Conservation (phyloP, 1,284 basidiomycete species). For the Apiotrichum laibachii region DNA sequence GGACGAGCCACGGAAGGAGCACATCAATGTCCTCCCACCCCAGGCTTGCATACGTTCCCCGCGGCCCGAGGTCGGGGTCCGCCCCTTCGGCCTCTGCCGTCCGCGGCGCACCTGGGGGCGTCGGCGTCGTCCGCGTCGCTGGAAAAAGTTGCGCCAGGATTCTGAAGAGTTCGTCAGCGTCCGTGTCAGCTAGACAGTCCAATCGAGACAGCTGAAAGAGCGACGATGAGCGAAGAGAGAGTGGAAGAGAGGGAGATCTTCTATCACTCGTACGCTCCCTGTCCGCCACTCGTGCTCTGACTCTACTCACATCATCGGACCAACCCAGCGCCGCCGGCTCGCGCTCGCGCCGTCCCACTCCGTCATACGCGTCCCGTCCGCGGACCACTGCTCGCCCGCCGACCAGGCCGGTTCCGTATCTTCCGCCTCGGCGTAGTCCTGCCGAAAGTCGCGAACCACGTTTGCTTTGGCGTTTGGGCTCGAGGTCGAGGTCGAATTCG, state of each 20-base stretch:
- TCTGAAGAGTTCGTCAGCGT: constrained; percentile 22
- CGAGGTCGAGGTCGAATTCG: too few relatives aligned
- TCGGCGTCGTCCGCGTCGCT: constrained; percentile 17
- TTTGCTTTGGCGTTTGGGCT: too few relatives aligned
- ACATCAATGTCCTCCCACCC: constrained; percentile 46
- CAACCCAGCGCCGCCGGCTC: constrained; percentile 41
- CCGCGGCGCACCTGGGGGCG: constrained; percentile 26
- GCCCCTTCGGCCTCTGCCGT: constrained; percentile 31
- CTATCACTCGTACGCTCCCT: too few relatives aligned
- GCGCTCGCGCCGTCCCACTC: constrained; percentile 32
- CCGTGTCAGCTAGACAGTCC: too few relatives aligned
- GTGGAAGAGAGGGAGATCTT: too few relatives aligned
- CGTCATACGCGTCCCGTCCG: constrained; percentile 28
- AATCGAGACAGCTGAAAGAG: too few relatives aligned
- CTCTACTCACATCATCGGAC: constrained; percentile 47
- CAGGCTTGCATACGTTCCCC: constrained; percentile 46
- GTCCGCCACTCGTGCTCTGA: too few relatives aligned
- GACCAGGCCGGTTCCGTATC: constrained; percentile 27
- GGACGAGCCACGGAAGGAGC: constrained; percentile 41
- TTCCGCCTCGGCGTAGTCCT: constrained; percentile 25
- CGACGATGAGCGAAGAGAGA: too few relatives aligned
- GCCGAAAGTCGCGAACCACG: constrained; percentile 6
- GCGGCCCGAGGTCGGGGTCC: constrained; percentile 37
- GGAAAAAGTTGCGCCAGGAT: constrained; percentile 45
- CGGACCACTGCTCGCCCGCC: constrained; percentile 20